phyloP scores from a whole-genome alignment of 805 yeast species.

The Debaryomyces maramus region DNA sequence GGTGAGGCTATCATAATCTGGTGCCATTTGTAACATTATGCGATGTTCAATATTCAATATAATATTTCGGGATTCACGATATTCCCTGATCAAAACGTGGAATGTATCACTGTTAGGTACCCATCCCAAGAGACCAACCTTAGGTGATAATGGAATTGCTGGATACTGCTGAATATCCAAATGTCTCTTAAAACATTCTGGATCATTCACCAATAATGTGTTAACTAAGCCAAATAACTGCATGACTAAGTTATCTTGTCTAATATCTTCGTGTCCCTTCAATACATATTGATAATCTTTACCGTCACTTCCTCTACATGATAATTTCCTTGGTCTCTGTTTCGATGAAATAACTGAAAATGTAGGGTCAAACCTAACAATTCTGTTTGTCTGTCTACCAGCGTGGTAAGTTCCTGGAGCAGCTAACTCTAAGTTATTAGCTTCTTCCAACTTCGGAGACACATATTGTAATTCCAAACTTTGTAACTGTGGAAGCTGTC shows the following conservation, averaged over 20 bases:
- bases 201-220: constrained; percentile 81
- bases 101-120: constrained; percentile 96
- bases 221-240: constrained; percentile 95
- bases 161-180: constrained; percentile 88
- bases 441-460: constrained; percentile 82
- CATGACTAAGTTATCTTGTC: constrained; percentile 98
- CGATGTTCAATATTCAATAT: constrained; percentile 90
- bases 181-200: constrained; percentile 95
- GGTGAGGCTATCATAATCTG: constrained; percentile 88
- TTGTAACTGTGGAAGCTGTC: constrained; percentile 84
- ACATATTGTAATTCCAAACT: constrained; percentile 89
- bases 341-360: constrained; percentile 89
- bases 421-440: constrained; percentile 79
- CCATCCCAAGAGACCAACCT: constrained; percentile 96
- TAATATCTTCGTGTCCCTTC: constrained; percentile 96
- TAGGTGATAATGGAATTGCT: constrained; percentile 94
- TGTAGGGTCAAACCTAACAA: constrained; percentile 75
- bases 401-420: constrained; percentile 93
- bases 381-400: constrained; percentile 73
- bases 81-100: constrained; percentile 88
- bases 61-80: constrained; percentile 88
- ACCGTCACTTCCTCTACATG: constrained; percentile 87
- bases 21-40: constrained; percentile 97
- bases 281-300: constrained; percentile 77
- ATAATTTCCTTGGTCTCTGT: constrained; percentile 88